Evolutionary conservation across 129 eudicot species (phyloP).

Genomic region (Solidago caesia): DNA sequence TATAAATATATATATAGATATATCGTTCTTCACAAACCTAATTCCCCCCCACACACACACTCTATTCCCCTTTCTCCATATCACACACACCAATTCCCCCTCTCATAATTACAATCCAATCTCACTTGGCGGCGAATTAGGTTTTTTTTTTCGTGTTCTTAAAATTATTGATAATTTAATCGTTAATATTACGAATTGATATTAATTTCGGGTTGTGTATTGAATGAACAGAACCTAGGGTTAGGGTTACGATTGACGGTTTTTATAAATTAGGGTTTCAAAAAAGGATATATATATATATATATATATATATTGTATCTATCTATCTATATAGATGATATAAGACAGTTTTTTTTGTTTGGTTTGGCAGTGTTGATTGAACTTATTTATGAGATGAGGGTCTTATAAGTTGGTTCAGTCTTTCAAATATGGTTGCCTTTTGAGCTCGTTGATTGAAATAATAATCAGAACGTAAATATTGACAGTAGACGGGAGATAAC

Average conservation of each 20-base stretch:
- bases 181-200: background rate
- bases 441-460: slow-evolving; percentile 20
- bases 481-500: background rate
- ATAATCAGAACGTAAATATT: background rate
- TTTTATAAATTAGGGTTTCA: slow-evolving; percentile 40
- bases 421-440: slow-evolving; percentile 24
- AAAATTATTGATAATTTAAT: background rate
- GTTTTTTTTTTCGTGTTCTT: slow-evolving; percentile 24
- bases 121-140: slow-evolving; percentile 27
- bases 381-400: slow-evolving; percentile 37
- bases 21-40: slow-evolving; percentile 6
- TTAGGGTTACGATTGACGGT: slow-evolving; percentile 8
- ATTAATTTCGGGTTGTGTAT: slow-evolving; percentile 9
- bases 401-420: slow-evolving; percentile 25
- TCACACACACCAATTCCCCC: slow-evolving; percentile 16
- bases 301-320: slow-evolving; percentile 12
- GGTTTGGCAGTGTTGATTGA: slow-evolving; percentile 19
- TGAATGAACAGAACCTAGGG: slow-evolving; percentile 31
- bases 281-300: too few relatives aligned
- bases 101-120: slow-evolving; percentile 3
- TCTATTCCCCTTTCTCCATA: background rate
- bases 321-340: slow-evolving; percentile 21
- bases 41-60: slow-evolving; percentile 10
- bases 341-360: slow-evolving; percentile 1
- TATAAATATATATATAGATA: background rate